Conservation (phyloP, 805 yeast genomes). For the Candida andamanensis region DNA sequence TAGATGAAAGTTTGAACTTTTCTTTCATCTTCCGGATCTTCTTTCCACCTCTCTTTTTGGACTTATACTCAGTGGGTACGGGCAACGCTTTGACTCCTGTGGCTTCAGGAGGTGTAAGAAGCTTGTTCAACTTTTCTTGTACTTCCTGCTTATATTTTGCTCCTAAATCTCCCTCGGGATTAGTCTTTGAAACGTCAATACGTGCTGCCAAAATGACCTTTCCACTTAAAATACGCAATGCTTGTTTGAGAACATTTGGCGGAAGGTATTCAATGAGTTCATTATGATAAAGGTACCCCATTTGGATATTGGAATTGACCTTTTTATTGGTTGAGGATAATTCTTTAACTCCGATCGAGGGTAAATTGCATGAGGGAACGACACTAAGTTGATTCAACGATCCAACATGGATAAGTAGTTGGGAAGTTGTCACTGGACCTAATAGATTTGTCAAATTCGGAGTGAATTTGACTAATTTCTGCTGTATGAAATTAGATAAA, state of each 20-base stretch:
- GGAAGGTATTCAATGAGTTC: conserved; percentile 58
- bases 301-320: conserved; percentile 37
- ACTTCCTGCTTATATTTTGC: conserved; percentile 56
- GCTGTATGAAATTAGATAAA: conserved; percentile 52
- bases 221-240: conserved; percentile 73
- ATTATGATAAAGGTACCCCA: conserved; percentile 64
- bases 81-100: conserved; percentile 60
- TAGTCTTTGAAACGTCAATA: conserved; percentile 52
- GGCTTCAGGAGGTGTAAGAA: conserved; percentile 72
- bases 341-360: conserved; percentile 62
- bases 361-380: conserved; percentile 79
- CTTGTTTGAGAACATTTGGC: conserved; percentile 56
- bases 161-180: conserved; percentile 52
- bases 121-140: conserved; percentile 56
- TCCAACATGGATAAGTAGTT: conserved; percentile 62
- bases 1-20: conserved; percentile 73
- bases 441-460: conserved; percentile 76
- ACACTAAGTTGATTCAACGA: conserved; percentile 60
- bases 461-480: conserved; percentile 54
- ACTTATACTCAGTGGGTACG: conserved; percentile 65
- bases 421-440: conserved; percentile 70
- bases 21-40: conserved; percentile 76
- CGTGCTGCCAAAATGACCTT: conserved; percentile 81
- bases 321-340: conserved; percentile 22
- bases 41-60: conserved; percentile 84